Conservation (phyloP, 768 basidiomycete species). For the Lentinula sp. region DNA sequence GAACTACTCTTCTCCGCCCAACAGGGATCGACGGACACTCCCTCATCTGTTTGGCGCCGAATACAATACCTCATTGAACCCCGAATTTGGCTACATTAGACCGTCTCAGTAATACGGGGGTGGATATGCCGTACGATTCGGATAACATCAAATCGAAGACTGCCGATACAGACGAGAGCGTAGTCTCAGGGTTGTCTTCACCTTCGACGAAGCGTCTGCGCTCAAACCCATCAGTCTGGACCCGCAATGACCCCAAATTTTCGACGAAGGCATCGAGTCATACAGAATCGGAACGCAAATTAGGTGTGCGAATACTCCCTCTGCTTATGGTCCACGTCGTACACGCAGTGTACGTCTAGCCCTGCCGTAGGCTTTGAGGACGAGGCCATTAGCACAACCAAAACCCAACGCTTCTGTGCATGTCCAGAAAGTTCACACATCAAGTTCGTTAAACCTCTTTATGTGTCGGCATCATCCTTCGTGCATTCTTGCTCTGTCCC, state of each 20-base stretch:
- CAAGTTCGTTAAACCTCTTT: too few relatives aligned
- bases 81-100: not conserved
- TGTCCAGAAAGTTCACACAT: too few relatives aligned
- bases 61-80: not conserved
- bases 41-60: not conserved
- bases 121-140: not conserved
- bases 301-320: not conserved
- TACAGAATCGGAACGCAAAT: not conserved
- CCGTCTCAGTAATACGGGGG: not conserved
- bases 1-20: not conserved
- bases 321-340: not conserved
- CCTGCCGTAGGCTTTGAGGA: not conserved
- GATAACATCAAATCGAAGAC: not conserved
- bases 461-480: not conserved
- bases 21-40: not conserved
- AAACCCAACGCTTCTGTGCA: not conserved
- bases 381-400: not conserved
- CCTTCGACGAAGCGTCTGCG: not conserved
- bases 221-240: not conserved
- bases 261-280: not conserved
- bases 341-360: not conserved
- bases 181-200: not conserved
- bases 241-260: not conserved
- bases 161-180: not conserved
- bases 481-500: not conserved